Conservation (phyloP, 2,329 filamentous ascomycete genomes). For the Xylariaceae sp. region DNA sequence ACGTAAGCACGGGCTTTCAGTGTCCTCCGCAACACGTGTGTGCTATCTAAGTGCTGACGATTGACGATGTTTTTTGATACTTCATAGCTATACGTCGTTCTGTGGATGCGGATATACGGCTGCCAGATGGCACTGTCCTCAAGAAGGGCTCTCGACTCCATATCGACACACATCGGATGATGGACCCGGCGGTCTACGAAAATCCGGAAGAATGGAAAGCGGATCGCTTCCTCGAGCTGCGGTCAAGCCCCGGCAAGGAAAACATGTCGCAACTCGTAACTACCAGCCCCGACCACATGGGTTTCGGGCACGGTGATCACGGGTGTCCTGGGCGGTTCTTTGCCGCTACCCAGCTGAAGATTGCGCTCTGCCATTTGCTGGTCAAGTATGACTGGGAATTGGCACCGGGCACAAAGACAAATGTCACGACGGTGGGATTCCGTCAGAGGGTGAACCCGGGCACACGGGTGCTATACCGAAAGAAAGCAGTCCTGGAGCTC, state of each 20-base stretch:
- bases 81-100: slow-evolving; percentile 21
- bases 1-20: neutral
- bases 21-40: neutral
- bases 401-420: slow-evolving; percentile 9
- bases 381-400: slow-evolving; percentile 28
- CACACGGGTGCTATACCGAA: slow-evolving; percentile 12
- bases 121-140: slow-evolving; percentile 22
- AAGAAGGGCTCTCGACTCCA: slow-evolving; percentile 21
- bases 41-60: neutral
- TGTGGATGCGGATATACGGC: slow-evolving; percentile 12
- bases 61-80: no score
- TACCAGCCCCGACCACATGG: slow-evolving; percentile 27
- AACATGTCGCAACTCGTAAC: slow-evolving; percentile 29
- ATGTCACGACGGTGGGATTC: neutral
- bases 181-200: slow-evolving; percentile 21
- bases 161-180: slow-evolving; percentile 24
- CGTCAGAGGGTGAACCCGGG: slow-evolving; percentile 2
- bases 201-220: slow-evolving; percentile 23
- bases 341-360: slow-evolving; percentile 34
- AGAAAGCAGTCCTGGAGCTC: slow-evolving; percentile 9
- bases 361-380: slow-evolving; percentile 22
- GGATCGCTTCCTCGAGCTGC: slow-evolving; percentile 21
- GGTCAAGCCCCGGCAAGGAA: slow-evolving; percentile 20
- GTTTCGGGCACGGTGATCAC: slow-evolving; percentile 36
- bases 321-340: slow-evolving; percentile 31